Evolutionary conservation across 1,284 basidiomycete genomes (phyloP), one percentile per base, ranked within the genome.

Genomic region (Tranzscheliella williamsii): DNA sequence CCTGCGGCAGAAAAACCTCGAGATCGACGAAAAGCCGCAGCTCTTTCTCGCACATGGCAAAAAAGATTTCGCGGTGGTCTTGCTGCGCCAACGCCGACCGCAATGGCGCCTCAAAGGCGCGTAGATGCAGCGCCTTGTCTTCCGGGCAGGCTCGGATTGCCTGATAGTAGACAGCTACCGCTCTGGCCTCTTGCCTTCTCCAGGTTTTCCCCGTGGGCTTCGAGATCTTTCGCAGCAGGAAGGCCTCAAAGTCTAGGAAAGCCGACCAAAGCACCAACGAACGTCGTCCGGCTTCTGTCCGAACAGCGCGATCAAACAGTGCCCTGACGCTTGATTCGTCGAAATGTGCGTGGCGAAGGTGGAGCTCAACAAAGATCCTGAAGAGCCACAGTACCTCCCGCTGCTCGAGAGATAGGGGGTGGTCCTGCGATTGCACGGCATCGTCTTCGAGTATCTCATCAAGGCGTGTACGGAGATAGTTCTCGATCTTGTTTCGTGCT

Each of bases 41-140:
- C 30, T 18, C 39, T 27, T 42, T 42, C 11, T 42, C 39, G 39
- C 39, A 42, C 39, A 42, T 42, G 15, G 16, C 15, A 13, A 31
- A 21, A 22, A n/a, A 42, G 7, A 42, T 11, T 20, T 12, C 4
- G 3, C 4, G 4, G 22, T 31, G 5, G 21, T 42, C 39, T 6
- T 42, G 20, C 5, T 20, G 4, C 29, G 4, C 12, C 30, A 42
- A 22, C 8, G 30, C 27, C 3, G 15, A n/a, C 18, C 30, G 27
- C 27, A 42, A 22, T 6, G 39, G 39, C 5, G 17, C 15, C 11
- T 20, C 18, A 20, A 42, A 42, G 16, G 39, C 39, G 6, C 16
- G 15, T 9, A 42, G 17, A 21, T 32, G 32, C 20, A 42, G 18
- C 27, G 27, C 12, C 30, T 42, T 42, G 39, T 16, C 15, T 9